These are phyloP conservation scores for Suillus alpinus DNA, from an alignment of 768 basidiomycete genomes.

Conservation along the genomic window DNA sequence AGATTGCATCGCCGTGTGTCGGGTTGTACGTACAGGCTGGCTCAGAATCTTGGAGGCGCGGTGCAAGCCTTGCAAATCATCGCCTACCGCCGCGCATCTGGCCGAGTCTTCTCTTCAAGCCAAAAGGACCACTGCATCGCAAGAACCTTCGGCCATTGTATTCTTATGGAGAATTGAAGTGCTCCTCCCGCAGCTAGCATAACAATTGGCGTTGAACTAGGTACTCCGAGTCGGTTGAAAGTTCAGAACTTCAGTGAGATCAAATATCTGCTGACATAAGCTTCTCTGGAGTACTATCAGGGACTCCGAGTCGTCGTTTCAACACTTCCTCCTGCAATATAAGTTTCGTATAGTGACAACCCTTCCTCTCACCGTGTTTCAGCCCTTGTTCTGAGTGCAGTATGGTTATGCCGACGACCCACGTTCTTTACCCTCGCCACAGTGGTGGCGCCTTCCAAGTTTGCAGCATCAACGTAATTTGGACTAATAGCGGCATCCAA, in stretches of 20 bases:
- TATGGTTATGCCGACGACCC: background rate
- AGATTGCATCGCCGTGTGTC: too few species aligned
- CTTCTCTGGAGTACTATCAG: too few species aligned
- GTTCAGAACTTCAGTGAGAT: too few species aligned
- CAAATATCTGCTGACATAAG: too few species aligned
- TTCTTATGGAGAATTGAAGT: background rate
- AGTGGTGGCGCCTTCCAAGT: too few species aligned
- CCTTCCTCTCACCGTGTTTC: background rate
- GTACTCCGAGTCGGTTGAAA: too few species aligned
- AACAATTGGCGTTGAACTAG: background rate
- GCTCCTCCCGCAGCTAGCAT: background rate
- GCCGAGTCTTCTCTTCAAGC: background rate
- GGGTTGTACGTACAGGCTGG: too few species aligned
- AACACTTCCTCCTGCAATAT: background rate
- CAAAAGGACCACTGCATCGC: background rate
- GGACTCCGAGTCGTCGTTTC: too few species aligned
- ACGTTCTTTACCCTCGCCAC: too few species aligned
- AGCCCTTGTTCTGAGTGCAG: background rate
- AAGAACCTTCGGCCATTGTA: background rate
- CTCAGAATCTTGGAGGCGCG: background rate
- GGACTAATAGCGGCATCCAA: too few species aligned
- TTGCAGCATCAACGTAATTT: too few species aligned
- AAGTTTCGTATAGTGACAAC: background rate
- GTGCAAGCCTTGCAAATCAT: background rate
- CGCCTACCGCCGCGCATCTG: background rate